phyloP scores from a whole-genome alignment of 345 rosid species.

The Brassica juncea region DNA sequence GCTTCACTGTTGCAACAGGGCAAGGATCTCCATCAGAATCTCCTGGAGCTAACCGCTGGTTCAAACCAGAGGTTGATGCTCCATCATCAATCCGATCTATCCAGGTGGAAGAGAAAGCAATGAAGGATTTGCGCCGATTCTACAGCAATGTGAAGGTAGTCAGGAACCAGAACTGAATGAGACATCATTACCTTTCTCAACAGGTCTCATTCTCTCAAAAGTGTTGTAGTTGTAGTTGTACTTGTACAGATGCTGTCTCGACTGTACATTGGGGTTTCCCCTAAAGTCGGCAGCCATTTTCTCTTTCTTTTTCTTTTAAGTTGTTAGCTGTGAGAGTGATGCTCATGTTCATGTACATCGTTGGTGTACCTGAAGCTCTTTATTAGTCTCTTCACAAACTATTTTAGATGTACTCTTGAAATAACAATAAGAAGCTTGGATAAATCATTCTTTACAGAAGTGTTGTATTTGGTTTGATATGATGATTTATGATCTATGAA shows the following conservation, averaged over 20 bases:
- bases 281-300: background rate
- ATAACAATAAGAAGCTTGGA: background rate
- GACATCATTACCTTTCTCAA: background rate
- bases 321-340: constrained; percentile 15
- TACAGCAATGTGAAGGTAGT: constrained; percentile 86
- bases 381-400: constrained; percentile 16
- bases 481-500: background rate
- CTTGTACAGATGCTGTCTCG: constrained; percentile 37
- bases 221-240: constrained; percentile 27
- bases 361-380: constrained; percentile 31
- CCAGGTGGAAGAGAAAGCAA: constrained; percentile 94
- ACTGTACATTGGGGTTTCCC: constrained; percentile 19
- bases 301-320: background rate
- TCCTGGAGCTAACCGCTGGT: constrained; percentile 86
- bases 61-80: constrained; percentile 72
- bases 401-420: constrained; percentile 15
- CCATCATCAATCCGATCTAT: constrained; percentile 84
- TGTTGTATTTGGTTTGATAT: background rate
- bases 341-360: constrained; percentile 23
- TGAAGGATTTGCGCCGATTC: constrained; percentile 86
- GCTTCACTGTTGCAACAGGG: constrained; percentile 60
- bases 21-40: constrained; percentile 90
- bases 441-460: background rate
- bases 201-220: constrained; percentile 20
- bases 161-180: constrained; percentile 53